phyloP scores from a whole-genome alignment of 164 flowering plant species.

The Berberis vulgaris region DNA sequence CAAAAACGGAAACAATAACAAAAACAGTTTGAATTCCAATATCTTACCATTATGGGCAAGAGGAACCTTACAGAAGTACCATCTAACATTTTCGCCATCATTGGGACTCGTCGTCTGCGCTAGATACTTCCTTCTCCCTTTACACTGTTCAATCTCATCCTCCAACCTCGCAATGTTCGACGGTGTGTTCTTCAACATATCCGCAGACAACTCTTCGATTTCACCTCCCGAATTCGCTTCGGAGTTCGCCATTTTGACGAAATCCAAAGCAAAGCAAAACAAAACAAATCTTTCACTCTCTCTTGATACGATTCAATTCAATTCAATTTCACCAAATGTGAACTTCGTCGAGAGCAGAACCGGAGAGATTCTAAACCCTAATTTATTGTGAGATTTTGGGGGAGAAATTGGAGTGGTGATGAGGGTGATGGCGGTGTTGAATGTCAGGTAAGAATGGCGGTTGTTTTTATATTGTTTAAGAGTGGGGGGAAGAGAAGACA shows the following conservation, averaged over 20 bases:
- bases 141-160: conserved; percentile 68
- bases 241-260: conserved; percentile 27
- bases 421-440: neutral
- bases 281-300: neutral
- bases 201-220: conserved; percentile 40
- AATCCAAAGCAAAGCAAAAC: conserved; percentile 3
- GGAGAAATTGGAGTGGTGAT: neutral
- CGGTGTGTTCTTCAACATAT: conserved; percentile 81
- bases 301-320: too few species aligned
- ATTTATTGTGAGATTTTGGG: neutral
- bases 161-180: conserved; percentile 83
- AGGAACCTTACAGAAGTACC: conserved; percentile 91
- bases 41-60: conserved; percentile 61
- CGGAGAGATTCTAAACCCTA: too few species aligned
- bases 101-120: conserved; percentile 81
- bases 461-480: neutral
- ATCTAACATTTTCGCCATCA: conserved; percentile 86
- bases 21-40: neutral
- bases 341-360: too few species aligned
- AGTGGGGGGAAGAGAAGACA: neutral
- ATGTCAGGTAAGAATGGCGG: neutral
- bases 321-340: too few species aligned
- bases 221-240: conserved; percentile 13
- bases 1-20: neutral
- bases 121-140: conserved; percentile 79